A percentile compares a stretch with the other conserved stretches of the same genome.
These are phyloP conservation scores for Pseudogymnoascus pannorum DNA, from an alignment of 2,329 filamentous ascomycete species.

Conservation along the genomic window DNA sequence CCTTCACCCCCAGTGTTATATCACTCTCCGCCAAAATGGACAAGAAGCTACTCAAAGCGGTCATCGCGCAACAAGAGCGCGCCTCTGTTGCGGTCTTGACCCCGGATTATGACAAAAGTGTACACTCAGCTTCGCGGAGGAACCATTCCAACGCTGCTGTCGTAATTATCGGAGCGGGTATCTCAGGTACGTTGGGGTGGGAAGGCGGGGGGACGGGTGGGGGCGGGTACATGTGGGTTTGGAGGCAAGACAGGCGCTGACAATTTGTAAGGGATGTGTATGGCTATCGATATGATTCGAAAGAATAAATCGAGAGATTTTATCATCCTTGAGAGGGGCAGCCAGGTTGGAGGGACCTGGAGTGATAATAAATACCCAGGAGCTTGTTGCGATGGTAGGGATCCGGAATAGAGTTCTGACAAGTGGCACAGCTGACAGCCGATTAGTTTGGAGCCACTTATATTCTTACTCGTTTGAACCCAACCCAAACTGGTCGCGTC, in stretches of 20 bases:
- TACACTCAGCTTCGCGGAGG: not conserved
- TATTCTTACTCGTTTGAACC: conserved; percentile 56
- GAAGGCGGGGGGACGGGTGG: too few species aligned
- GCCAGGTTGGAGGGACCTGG: conserved; percentile 46
- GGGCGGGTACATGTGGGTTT: not conserved
- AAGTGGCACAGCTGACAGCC: conserved; percentile 11
- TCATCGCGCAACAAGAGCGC: not conserved
- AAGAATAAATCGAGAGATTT: conserved; percentile 46
- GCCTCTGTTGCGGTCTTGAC: not conserved
- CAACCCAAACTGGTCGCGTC: conserved; percentile 48
- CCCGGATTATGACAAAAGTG: conserved; percentile 1
- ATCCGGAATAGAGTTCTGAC: not conserved
- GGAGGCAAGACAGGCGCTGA: not conserved
- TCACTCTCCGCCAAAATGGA: not conserved
- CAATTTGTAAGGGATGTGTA: conserved; percentile 40
- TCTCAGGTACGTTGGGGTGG: conserved; percentile 36
- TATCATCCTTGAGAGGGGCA: conserved; percentile 47
- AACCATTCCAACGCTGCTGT: conserved; percentile 27
- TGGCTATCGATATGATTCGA: conserved; percentile 49
- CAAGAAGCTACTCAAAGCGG: not conserved
- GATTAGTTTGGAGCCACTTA: conserved; percentile 38
- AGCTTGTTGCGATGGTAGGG: conserved; percentile 43
- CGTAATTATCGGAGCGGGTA: conserved; percentile 49
- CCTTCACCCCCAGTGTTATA: not conserved
- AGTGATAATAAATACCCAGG: conserved; percentile 48